A percentile compares a stretch with the other conserved stretches of the same genome.
phyloP scores from a whole-genome alignment of 2,329 filamentous ascomycete species.

The Thelonectria olida region DNA sequence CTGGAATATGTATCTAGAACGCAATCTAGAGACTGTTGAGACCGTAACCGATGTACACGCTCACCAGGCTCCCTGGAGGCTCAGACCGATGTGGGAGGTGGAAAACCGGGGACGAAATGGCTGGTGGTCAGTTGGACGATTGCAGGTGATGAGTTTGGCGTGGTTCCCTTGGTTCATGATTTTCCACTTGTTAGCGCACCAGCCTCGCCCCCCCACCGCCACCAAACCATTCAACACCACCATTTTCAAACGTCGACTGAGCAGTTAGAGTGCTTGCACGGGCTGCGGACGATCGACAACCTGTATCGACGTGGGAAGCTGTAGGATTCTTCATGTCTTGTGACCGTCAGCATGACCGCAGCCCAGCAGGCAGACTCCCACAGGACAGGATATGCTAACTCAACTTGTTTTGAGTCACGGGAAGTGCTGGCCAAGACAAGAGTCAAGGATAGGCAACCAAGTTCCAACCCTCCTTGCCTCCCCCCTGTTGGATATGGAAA shows the following conservation, averaged over 20 bases:
- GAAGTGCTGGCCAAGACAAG: neutral
- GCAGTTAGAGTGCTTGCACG: neutral
- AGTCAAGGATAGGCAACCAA: too few relatives aligned
- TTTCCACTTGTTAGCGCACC: constrained; percentile 10
- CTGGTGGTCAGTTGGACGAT: constrained; percentile 10
- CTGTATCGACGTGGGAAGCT: neutral
- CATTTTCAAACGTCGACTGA: neutral
- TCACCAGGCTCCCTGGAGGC: neutral
- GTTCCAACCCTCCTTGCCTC: neutral
- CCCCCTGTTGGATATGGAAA: neutral
- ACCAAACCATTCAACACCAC: neutral
- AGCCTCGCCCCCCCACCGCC: neutral
- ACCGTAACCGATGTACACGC: neutral
- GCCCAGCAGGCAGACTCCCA: neutral
- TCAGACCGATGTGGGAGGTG: constrained; percentile 11
- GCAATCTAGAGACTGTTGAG: neutral
- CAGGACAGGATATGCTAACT: neutral
- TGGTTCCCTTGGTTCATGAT: constrained; percentile 10
- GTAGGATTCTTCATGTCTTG: neutral
- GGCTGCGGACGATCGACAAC: neutral
- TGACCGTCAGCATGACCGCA: neutral
- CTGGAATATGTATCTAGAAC: neutral
- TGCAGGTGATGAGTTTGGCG: constrained; percentile 11
- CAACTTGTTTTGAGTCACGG: neutral
- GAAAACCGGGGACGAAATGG: constrained; percentile 4